These are phyloP conservation scores for Lasiosphaeria hispida DNA, from an alignment of 495 filamentous ascomycete species.

Conservation along the genomic window DNA sequence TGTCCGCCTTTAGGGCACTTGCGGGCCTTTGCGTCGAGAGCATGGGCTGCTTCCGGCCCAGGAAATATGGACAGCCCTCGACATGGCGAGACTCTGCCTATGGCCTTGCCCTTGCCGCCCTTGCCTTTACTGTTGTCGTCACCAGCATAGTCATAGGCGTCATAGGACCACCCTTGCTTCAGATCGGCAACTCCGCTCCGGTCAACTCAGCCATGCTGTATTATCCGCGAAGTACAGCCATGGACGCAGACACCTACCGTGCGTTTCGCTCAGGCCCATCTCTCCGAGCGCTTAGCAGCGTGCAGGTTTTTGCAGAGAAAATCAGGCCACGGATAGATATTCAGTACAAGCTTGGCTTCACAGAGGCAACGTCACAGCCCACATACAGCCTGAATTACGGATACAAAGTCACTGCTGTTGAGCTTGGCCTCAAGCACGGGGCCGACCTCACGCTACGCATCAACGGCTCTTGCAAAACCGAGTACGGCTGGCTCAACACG, in stretches of 20 bases:
- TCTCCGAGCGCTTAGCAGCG: slow-evolving; percentile 7
- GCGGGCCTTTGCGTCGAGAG: slow-evolving; percentile 5
- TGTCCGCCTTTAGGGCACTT: slow-evolving; percentile 5
- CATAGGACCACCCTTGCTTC: neutral
- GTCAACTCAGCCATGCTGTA: neutral
- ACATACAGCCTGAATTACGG: slow-evolving; percentile 5
- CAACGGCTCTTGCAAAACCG: slow-evolving; percentile 3
- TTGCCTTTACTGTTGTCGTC: slow-evolving; percentile 1
- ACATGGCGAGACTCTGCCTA: slow-evolving; percentile 9
- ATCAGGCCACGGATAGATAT: no score
- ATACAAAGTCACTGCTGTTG: slow-evolving; percentile 4
- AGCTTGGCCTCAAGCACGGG: slow-evolving; percentile 4
- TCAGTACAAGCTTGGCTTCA: no score
- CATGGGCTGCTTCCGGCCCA: slow-evolving; percentile 8
- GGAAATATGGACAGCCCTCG: neutral
- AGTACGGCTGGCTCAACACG: slow-evolving; percentile 10
- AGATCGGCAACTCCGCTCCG: slow-evolving; percentile 10
- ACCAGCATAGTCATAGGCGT: slow-evolving; percentile 5
- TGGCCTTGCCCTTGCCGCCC: neutral
- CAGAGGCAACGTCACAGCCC: neutral
- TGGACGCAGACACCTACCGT: neutral
- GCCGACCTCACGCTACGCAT: neutral
- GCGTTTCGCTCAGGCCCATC: neutral
- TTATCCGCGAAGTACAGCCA: neutral
- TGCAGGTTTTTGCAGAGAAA: neutral